Evolutionary conservation across 139 green algal species (phyloP), one percentile per base, ranked within the genome.

Genomic region (Chlamydomonas schloesseri): DNA sequence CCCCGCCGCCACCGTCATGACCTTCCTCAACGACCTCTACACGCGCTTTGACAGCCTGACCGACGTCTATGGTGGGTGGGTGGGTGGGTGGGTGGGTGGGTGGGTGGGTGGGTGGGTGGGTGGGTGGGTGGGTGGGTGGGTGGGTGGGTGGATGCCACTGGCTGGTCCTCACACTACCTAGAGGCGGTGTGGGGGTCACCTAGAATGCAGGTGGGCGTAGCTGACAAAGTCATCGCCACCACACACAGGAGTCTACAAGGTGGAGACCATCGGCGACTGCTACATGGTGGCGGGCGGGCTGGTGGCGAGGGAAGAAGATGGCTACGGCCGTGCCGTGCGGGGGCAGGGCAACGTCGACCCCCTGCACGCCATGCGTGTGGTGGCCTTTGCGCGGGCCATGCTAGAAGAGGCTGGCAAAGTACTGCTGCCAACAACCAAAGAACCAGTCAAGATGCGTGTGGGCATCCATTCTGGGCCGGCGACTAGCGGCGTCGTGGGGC

Each of bases 11-110:
- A 29, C 73, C 29, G 91, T 94, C 58, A 93, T 94, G 90, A 75
- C 36, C 28, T 92, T 92, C 79, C 86, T 94, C 28, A 94, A 94
- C 73, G 50, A 88, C 64, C 88, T 94, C 23, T 94, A 91, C 87
- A 84, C 78, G 17, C 47, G 60, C 17, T 88, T 88, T 58, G 88
- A 91, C 82, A 83, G 74, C n/a, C n/a, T 71, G 65, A 29, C 13
- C n/a, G 15, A 24, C 24, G 24, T 31, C 3, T n/a, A 17, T 5
- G 60, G 60, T 33, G 58, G 5, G 58, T n/a, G n/a, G n/a, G n/a
- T n/a, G n/a, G n/a, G n/a, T n/a, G n/a, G 53, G 13, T 67, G 60
- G 60, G 18, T 29, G 20, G 60, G 23, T 15, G 20, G 8, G 23
- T 28, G 60, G n/a, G 53, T 15, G 53, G 53, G 53, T 15, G 53